Conservation (phyloP, 1,284 basidiomycete genomes). For the Lentinus polychrous region DNA sequence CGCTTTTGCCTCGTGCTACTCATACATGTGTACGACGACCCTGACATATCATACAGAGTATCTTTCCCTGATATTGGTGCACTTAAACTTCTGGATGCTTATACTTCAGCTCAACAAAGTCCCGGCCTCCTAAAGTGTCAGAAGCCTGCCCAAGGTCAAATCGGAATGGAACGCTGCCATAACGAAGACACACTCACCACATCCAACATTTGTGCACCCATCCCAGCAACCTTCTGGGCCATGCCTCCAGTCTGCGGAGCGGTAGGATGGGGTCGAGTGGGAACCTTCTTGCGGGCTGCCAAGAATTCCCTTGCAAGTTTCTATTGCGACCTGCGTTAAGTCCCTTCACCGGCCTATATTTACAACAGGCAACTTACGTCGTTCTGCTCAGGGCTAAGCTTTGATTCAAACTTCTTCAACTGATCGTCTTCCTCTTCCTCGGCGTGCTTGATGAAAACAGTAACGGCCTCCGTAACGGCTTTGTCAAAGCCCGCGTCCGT, state of each 20-base stretch:
- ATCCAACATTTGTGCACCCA: slow-evolving; percentile 1
- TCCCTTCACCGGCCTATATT: too few species aligned
- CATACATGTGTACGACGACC: too few species aligned
- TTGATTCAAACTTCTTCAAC: neutral
- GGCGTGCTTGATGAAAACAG: slow-evolving; percentile 7
- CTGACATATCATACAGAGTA: too few species aligned
- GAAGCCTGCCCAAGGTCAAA: slow-evolving; percentile 6
- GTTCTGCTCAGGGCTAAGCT: slow-evolving; percentile 5
- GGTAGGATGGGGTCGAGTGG: slow-evolving; percentile 12
- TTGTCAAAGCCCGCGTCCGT: neutral
- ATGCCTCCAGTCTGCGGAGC: slow-evolving; percentile 15
- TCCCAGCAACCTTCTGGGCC: slow-evolving; percentile 14
- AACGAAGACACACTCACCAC: neutral
- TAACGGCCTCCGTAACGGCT: slow-evolving; percentile 5
- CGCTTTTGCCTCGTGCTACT: too few species aligned
- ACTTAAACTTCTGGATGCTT: slow-evolving; percentile 8
- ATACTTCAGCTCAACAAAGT: slow-evolving; percentile 14
- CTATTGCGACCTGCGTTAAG: neutral
- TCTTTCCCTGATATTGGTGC: too few species aligned
- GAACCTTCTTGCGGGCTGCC: slow-evolving; percentile 5
- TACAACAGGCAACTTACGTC: slow-evolving; percentile 7
- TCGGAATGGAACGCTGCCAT: neutral
- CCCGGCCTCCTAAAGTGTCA: slow-evolving; percentile 11
- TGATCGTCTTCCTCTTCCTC: slow-evolving; percentile 6
- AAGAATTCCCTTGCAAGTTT: slow-evolving; percentile 3